Evolutionary conservation across 2,329 filamentous ascomycete genomes (phyloP), one percentile per base, ranked within the genome.

Genomic region (Kalmusia sp.): DNA sequence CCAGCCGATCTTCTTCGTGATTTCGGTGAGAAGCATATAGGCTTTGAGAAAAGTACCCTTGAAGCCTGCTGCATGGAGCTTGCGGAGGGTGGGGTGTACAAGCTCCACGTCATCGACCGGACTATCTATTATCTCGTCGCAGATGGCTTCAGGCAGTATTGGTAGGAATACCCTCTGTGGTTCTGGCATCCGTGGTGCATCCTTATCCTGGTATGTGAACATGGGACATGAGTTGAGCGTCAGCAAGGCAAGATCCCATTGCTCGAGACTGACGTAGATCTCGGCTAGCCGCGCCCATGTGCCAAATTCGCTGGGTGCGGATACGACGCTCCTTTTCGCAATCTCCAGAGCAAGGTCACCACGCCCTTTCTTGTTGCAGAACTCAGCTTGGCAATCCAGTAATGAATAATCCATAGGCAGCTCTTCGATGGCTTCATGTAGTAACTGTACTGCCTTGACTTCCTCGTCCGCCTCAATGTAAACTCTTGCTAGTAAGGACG

Each of bases 121-220:
- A 59, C 93, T 91, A 75, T 95, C 96, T 70, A 98, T 93, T 62
- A 99, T 96, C 71, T 99, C 95, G 64, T 99, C 95, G 49, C 97
- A 85, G 52, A 93, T 86, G 15, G 91, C 96, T 74, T 98, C 95
- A 0, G 90, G 84, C 47, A 98, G 82, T 14, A 93, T 90, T 0
- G 95, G 95, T 12, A 99, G 84, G 63, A 90, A 87, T 35, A 98
- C 90, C 51, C 92, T 90, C 65, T 90, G 89, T 0, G 95, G 93
- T 69, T 96, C 92, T 1, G 95, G 95, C 89, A 98, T 93, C 54
- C 95, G 79, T 3, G 95, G 95, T 5, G 92, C 89, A 72, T 99
- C 95, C 75, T 97, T 98, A 76, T 99, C 95, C 76, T 98, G 95
- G 75, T 99, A 98, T 6, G 95, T 99, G 75, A 99, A 99, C 95